A percentile compares a stretch with the other conserved stretches of the same genome.
Evolutionary conservation across 768 basidiomycete species (phyloP).

Genomic region (Boletus insuetus): DNA sequence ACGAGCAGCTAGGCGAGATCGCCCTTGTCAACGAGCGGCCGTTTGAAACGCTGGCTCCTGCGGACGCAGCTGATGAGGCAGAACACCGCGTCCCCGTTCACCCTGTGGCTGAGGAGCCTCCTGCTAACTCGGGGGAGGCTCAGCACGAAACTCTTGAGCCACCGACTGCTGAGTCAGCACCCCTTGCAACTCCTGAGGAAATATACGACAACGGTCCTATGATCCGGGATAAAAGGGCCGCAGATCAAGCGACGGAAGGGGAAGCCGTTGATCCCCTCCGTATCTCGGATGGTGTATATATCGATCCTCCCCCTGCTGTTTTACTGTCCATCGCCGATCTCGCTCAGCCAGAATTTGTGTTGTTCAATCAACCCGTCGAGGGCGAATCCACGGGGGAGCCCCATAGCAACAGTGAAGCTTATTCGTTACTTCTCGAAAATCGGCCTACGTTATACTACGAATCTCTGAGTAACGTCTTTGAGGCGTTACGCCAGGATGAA

Average conservation of each 20-base stretch:
- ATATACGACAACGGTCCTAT: background rate
- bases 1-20: slow-evolving; percentile 11
- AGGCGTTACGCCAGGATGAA: slow-evolving; percentile 66
- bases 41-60: slow-evolving; percentile 3
- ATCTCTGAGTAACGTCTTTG: slow-evolving; percentile 66
- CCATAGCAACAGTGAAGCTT: slow-evolving; percentile 18
- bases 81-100: background rate
- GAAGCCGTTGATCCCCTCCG: slow-evolving; percentile 47
- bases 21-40: slow-evolving; percentile 2
- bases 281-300: slow-evolving; percentile 66
- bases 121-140: slow-evolving; percentile 6
- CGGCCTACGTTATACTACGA: slow-evolving; percentile 77
- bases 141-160: slow-evolving; percentile 10
- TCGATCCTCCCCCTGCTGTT: slow-evolving; percentile 72
- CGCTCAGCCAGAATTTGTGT: slow-evolving; percentile 40
- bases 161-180: slow-evolving; percentile 7
- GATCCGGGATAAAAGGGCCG: slow-evolving; percentile 9
- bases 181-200: slow-evolving; percentile 7
- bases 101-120: slow-evolving; percentile 3
- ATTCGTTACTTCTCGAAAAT: slow-evolving; percentile 54
- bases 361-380: slow-evolving; percentile 55
- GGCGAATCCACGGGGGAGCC: slow-evolving; percentile 18
- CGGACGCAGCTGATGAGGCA: slow-evolving; percentile 2
- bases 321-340: slow-evolving; percentile 45
- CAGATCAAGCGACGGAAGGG: slow-evolving; percentile 14